Evolutionary conservation across 768 basidiomycete genomes (phyloP).

Genomic region (Auricularia cornea): DNA sequence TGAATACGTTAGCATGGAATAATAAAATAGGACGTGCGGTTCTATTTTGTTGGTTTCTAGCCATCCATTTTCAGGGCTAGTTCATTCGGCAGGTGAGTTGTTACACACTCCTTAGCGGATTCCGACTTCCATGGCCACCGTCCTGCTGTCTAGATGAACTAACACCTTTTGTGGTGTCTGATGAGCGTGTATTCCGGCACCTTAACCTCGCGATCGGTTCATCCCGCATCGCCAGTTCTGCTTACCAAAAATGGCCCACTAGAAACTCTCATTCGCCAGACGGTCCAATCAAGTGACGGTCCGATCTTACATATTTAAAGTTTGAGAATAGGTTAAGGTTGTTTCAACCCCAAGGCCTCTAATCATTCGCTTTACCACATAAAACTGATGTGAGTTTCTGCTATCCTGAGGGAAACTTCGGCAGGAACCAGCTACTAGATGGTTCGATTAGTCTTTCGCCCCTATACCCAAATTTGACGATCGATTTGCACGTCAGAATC

Average conservation of each 20-base stretch:
- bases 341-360: conserved; percentile 84
- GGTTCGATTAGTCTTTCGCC: conserved; percentile 95
- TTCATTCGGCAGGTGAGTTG: too few species aligned
- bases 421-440: conserved; percentile 90
- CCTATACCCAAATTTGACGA: conserved; percentile 93
- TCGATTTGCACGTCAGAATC: conserved; percentile 96
- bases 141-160: too few species aligned
- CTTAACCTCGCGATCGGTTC: conserved; percentile 69
- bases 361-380: conserved; percentile 79
- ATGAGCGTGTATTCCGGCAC: conserved; percentile 74
- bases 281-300: conserved; percentile 37
- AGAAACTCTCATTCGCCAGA: conserved; percentile 45
- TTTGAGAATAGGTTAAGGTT: conserved; percentile 79
- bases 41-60: too few species aligned
- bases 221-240: conserved; percentile 66
- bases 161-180: too few species aligned
- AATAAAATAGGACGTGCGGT: too few species aligned
- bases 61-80: too few species aligned
- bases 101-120: too few species aligned
- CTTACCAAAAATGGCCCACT: conserved; percentile 70
- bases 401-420: conserved; percentile 80
- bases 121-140: too few species aligned
- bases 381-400: conserved; percentile 51
- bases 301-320: conserved; percentile 57
- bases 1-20: too few species aligned